phyloP scores from a whole-genome alignment of 139 green algal genomes.

The Micractinium conductrix region DNA sequence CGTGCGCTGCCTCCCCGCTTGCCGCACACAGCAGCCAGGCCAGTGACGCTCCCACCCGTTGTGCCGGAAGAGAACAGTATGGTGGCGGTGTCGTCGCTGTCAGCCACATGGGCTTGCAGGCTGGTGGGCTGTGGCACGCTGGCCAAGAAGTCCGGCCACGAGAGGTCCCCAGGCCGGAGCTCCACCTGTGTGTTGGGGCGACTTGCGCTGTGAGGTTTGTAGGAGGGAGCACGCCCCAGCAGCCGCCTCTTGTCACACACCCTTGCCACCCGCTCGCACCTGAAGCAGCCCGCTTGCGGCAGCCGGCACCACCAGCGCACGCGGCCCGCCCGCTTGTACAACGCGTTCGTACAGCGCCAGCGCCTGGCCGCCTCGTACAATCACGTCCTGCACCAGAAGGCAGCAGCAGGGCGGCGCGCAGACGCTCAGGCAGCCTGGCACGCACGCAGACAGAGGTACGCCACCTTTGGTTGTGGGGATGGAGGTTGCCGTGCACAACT shows the following conservation, averaged over 20 bases:
- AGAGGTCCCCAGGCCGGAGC: conserved; percentile 49
- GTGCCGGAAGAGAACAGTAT: conserved; percentile 96
- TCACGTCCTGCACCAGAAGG: conserved; percentile 68
- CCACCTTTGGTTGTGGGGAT: too few relatives aligned
- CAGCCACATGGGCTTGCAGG: conserved; percentile 39
- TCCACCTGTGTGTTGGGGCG: neutral
- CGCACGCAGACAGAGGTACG: too few relatives aligned
- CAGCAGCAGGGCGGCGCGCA: neutral
- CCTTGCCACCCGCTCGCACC: too few relatives aligned
- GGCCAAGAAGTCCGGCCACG: conserved; percentile 65
- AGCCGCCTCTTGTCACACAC: too few relatives aligned
- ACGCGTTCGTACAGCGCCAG: conserved; percentile 82
- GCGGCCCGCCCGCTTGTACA: conserved; percentile 27
- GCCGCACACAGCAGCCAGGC: too few relatives aligned
- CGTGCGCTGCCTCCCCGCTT: too few relatives aligned
- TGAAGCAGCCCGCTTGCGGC: conserved; percentile 8
- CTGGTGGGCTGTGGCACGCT: neutral
- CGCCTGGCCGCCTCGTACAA: conserved; percentile 73
- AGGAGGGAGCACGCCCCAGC: neutral
- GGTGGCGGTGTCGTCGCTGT: conserved; percentile 60
- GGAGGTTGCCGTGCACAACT: too few relatives aligned
- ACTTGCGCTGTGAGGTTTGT: too few relatives aligned
- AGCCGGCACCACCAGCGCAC: conserved; percentile 58
- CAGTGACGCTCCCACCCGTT: conserved; percentile 58
- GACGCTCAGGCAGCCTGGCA: too few relatives aligned